Evolutionary conservation across 2,329 filamentous ascomycete species (phyloP).

Genomic region (Orbilia quercus): DNA sequence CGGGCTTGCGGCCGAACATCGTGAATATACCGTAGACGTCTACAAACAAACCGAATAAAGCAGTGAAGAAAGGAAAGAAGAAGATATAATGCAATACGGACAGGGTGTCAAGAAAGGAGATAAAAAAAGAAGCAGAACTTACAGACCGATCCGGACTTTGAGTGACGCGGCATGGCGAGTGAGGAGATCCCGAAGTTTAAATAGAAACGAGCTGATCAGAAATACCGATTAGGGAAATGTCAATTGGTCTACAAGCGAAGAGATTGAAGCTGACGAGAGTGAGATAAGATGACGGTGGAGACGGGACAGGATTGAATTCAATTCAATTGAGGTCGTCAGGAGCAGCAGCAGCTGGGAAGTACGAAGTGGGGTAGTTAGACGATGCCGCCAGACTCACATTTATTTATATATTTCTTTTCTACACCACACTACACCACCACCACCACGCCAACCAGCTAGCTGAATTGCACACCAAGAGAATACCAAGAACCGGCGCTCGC

Average conservation of each 20-base stretch:
- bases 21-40: too few species aligned
- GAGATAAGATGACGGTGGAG: slow-evolving; percentile 15
- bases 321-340: slow-evolving; percentile 8
- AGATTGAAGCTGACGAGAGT: background rate
- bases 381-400: slow-evolving; percentile 10
- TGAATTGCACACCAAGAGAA: too few species aligned
- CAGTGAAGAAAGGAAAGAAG: background rate
- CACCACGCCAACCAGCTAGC: too few species aligned
- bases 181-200: slow-evolving; percentile 27
- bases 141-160: slow-evolving; percentile 23
- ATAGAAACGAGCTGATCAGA: slow-evolving; percentile 25
- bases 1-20: slow-evolving; percentile 16
- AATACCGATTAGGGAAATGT: slow-evolving; percentile 3
- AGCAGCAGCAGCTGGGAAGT: background rate
- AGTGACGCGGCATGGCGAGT: slow-evolving; percentile 14
- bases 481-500: too few species aligned
- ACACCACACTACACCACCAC: too few species aligned
- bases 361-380: slow-evolving; percentile 9
- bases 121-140: slow-evolving; percentile 22
- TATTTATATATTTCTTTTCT: background rate
- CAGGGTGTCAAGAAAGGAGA: background rate
- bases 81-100: background rate
- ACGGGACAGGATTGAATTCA: background rate
- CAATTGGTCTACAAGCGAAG: slow-evolving; percentile 33
- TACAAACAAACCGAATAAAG: too few species aligned